phyloP scores from a whole-genome alignment of 2,329 filamentous ascomycete species.

The Lasiodiplodia gonubiensis region DNA sequence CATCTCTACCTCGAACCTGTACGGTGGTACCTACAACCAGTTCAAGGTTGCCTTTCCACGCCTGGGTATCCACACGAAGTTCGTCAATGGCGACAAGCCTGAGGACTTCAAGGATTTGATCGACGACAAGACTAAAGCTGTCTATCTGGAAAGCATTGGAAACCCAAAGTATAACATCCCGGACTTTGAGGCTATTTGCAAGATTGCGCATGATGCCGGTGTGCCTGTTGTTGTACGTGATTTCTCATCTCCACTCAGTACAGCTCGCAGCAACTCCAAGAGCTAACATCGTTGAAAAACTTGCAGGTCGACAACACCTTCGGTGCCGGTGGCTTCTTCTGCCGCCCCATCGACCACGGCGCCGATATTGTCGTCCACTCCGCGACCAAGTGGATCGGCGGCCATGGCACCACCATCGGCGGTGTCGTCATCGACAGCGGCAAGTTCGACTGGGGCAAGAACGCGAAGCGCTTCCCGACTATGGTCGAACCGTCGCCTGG shows the following conservation, averaged over 20 bases:
- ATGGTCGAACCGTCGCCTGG: conserved; percentile 87
- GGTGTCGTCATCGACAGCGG: conserved; percentile 87
- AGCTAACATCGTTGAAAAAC: conserved; percentile 1
- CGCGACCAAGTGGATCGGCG: conserved; percentile 96
- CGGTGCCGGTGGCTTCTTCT: conserved; percentile 88
- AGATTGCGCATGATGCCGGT: conserved; percentile 73
- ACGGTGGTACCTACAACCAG: conserved; percentile 97
- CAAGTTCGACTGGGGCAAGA: conserved; percentile 91
- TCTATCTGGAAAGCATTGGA: conserved; percentile 91
- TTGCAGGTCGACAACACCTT: conserved; percentile 88
- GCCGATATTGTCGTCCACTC: conserved; percentile 95
- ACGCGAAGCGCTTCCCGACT: conserved; percentile 86
- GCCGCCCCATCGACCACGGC: conserved; percentile 84
- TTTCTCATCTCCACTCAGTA: background rate
- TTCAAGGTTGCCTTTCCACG: conserved; percentile 89
- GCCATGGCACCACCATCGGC: conserved; percentile 89
- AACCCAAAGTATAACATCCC: conserved; percentile 94
- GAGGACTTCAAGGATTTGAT: conserved; percentile 82
- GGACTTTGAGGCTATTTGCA: conserved; percentile 85
- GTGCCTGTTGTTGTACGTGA: conserved; percentile 59
- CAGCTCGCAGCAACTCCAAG: background rate
- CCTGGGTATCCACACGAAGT: conserved; percentile 87
- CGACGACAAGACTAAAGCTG: conserved; percentile 90
- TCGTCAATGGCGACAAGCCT: conserved; percentile 79
- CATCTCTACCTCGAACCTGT: conserved; percentile 85